These are phyloP conservation scores for Xylaria acuta DNA, from an alignment of 495 filamentous ascomycete species.

Conservation along the genomic window DNA sequence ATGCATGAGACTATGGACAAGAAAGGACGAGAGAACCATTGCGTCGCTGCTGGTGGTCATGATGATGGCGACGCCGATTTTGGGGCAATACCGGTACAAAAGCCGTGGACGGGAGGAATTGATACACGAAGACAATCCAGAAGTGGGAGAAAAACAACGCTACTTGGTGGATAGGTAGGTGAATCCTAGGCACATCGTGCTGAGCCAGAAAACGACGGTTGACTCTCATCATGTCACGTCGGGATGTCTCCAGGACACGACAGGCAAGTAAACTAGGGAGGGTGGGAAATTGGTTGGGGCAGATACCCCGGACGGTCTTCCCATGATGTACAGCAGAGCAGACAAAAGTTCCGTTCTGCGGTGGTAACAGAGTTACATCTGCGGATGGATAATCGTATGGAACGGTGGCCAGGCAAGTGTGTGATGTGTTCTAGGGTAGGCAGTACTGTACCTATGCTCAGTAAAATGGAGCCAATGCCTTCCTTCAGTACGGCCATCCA, in stretches of 20 bases:
- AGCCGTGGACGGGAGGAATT: not conserved
- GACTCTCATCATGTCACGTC: not conserved
- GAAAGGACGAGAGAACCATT: slow-evolving; percentile 10
- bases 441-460: not conserved
- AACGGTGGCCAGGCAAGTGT: not conserved
- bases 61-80: not conserved
- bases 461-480: not conserved
- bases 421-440: not conserved
- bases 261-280: not conserved
- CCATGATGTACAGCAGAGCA: not conserved
- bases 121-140: not conserved
- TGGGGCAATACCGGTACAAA: not conserved
- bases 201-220: not conserved
- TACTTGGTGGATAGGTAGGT: not conserved
- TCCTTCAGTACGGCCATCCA: not conserved
- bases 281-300: not conserved
- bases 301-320: slow-evolving; percentile 9
- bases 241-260: not conserved
- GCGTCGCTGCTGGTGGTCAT: not conserved
- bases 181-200: not conserved
- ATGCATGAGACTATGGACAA: slow-evolving; percentile 17
- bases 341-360: slow-evolving; percentile 11
- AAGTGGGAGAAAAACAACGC: not conserved
- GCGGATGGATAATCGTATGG: not conserved
- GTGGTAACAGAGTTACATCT: not conserved